Conservation (phyloP, 805 yeast genomes). For the Lachancea sp. region DNA sequence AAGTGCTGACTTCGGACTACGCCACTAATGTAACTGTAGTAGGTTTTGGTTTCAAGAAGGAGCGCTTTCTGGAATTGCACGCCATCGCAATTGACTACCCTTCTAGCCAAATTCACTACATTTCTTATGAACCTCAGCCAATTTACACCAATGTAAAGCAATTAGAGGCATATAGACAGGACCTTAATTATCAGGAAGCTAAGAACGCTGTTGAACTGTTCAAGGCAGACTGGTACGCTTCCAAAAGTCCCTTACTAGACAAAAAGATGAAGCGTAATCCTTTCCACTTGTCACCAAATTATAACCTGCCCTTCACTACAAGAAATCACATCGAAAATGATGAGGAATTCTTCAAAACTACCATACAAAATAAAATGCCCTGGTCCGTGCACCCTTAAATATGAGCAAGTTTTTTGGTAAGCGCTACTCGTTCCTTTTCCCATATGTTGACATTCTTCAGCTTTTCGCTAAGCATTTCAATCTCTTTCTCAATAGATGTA, state of each 20-base stretch:
- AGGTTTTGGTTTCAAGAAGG: constrained; percentile 70
- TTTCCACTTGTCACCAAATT: constrained; percentile 38
- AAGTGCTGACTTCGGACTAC: constrained; percentile 40
- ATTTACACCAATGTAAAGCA: constrained; percentile 21
- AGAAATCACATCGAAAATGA: constrained; percentile 13
- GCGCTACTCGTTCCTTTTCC: constrained; percentile 52
- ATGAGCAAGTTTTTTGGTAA: constrained; percentile 37
- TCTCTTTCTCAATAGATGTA: constrained; percentile 67
- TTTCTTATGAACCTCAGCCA: constrained; percentile 55
- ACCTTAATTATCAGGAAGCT: constrained; percentile 43
- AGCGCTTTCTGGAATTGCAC: constrained; percentile 52
- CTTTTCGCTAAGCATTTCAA: constrained; percentile 55
- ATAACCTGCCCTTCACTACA: constrained; percentile 21
- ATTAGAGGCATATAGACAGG: constrained; percentile 38
- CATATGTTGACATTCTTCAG: constrained; percentile 52
- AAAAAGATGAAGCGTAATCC: constrained; percentile 58
- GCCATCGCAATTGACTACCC: constrained; percentile 45
- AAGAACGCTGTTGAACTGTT: constrained; percentile 50
- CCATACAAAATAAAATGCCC: constrained; percentile 27
- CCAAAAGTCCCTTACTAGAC: constrained; percentile 35
- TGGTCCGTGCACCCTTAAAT: constrained; percentile 21
- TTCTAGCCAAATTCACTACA: constrained; percentile 36
- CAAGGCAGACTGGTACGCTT: constrained; percentile 52
- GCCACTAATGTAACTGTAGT: constrained; percentile 52
- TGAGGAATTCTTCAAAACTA: constrained; percentile 15